Evolutionary conservation across 768 basidiomycete genomes (phyloP), one percentile per base, ranked within the genome.

Genomic region (Phylloporus sp.): DNA sequence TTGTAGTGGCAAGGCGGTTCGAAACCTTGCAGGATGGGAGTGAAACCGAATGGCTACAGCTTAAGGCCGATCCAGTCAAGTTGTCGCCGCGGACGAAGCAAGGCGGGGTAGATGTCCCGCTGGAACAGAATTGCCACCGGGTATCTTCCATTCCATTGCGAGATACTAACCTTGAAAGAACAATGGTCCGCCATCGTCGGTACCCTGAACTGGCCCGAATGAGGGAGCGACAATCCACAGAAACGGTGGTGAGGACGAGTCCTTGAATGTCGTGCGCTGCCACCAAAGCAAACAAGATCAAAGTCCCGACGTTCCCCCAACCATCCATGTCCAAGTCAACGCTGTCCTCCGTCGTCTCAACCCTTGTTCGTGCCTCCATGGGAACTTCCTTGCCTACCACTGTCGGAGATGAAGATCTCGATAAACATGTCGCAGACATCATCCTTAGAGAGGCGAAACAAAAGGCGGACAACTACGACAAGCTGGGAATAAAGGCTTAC

Each of bases 371-470:
- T 13, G 88, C 90, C 2, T 84, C 82, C 24, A 85, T 90, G 80
- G 89, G 90, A 41, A 58, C 80, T 15, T 79, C 88, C 0, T 72
- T 87, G 1, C 60, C 82, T 6, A 65, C 69, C 48, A 72, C 73
- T 1, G 81, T 90, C 27, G 77, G 80, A 12, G 90, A 95, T 63
- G 86, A 86, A 18, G 91, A 97, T 61, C 81, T 98, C 41, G 95
- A 98, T 71, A 80, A 82, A 40, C 90, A 91, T 63, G 91, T 99
- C 26, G 92, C 92, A 2, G 88, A 93, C 46, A 80, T 98, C 50
- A 86, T 99, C 46, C 80, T 97, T 35, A 85, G 81, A 58, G 97
- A 98, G 69, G 95, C 97, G 2, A 92, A 91, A 73, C 85, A 86
- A 76, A 91, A 93, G 70, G 92, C 92, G 29, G 83, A 88, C 61